phyloP scores from a whole-genome alignment of 106 monocot species.

The Phalaenopsis aphrodite region DNA sequence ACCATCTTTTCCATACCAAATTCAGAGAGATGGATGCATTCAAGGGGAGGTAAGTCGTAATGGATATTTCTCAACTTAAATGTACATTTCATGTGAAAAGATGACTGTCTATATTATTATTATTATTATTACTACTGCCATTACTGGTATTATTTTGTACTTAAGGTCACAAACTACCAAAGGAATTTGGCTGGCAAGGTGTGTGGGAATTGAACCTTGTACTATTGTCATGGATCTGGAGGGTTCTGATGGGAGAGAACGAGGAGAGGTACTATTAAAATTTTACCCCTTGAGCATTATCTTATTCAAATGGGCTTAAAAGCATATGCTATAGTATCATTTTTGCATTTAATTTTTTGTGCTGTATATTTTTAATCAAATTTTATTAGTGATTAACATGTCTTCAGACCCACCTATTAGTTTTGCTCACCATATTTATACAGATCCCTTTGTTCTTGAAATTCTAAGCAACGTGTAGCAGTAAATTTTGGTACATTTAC shows the following conservation, averaged over 20 bases:
- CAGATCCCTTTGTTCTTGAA: not conserved
- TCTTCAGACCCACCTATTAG: not conserved
- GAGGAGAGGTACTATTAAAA: conserved; percentile 62
- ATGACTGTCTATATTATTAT: not conserved
- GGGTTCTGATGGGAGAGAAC: conserved; percentile 93
- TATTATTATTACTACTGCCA: not conserved
- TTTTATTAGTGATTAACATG: not conserved
- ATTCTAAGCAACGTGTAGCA: not conserved
- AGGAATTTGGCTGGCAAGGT: conserved; percentile 87
- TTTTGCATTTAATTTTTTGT: not conserved
- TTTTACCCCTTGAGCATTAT: not conserved
- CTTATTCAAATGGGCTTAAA: not conserved
- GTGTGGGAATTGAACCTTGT: conserved; percentile 69
- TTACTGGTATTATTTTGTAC: not conserved
- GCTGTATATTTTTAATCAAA: not conserved
- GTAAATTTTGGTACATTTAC: not conserved
- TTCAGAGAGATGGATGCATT: conserved; percentile 97
- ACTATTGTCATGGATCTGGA: conserved; percentile 97
- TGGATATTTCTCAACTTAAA: not conserved
- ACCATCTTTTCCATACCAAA: conserved; percentile 79
- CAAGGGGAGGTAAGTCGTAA: conserved; percentile 54
- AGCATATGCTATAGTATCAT: not conserved
- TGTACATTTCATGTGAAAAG: not conserved
- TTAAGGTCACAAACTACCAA: conserved; percentile 90
- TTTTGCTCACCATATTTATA: not conserved